Base-by-base conservation (phyloP, 192 early-diverging fungal species). In the Backusella parvicylindrica region DNA sequence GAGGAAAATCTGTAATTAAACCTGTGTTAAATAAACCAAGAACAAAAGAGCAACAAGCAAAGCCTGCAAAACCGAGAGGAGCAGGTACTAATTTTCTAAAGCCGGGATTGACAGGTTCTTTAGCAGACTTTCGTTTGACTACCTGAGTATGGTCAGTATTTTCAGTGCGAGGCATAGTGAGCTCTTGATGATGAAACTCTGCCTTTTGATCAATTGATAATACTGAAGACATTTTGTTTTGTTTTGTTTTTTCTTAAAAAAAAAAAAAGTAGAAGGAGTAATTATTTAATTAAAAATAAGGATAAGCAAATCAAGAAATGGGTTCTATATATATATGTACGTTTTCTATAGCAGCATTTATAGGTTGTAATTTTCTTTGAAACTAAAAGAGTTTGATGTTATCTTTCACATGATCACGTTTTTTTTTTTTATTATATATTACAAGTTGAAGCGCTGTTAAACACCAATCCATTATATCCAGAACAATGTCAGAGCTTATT, bases 21-120 rank as follows among this genome's bases (percentile, higher is more conserved):
- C 73, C 78, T 35, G 70, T 66, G 33, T 79, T 75, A 21, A 53
- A 15, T 16, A 79, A 41, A 60, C 73, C 73, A 13, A 75, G 15
- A 31, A 70, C 41, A 71, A 75, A 56, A 15, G 78, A 43, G 32
- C 69, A 41, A 43, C 43, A 28, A 23, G 74, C 72, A 41, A 75
- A 72, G 3, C 40, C 69, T 28, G 49, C 53, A 56, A 75, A 79
- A 36, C 60, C 74, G 38, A 75, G 40, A 68, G 78, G 72, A 38
- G 31, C 41, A 8, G 70, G 70, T 1, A 37, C 37, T 68, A 35
- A n/a, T 12, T 36, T 23, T 1, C 11, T 68, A 37, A 23, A 23
- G 12, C 33, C 66, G 2, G 66, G 66, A 23, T 68, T 35, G 5
- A 38, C 23, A 68, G 0, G 66, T 6, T n/a, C 36, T 2, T 0